Conservation (phyloP, 1,284 basidiomycete genomes). For the Cryptococcus deneoformans region DNA sequence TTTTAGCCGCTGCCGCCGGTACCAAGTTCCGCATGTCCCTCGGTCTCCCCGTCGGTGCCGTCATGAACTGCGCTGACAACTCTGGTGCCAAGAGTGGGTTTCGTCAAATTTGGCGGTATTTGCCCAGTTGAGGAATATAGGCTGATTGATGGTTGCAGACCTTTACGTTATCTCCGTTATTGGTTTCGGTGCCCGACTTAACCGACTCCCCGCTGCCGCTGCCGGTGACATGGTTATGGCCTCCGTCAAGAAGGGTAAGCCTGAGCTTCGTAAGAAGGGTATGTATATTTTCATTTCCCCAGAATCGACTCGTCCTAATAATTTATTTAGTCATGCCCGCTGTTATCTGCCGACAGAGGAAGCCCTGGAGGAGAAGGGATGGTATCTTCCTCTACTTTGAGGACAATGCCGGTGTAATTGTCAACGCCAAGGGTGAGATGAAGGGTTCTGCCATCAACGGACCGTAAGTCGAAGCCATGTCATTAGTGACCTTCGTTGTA, state of each 20-base stretch:
- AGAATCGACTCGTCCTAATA: not conserved
- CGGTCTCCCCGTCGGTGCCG: constrained; percentile 93
- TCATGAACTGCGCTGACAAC: constrained; percentile 99
- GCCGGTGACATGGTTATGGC: constrained; percentile 99
- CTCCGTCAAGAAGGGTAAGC: constrained; percentile 99
- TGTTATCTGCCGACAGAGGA: constrained; percentile 96
- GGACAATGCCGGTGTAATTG: constrained; percentile 95
- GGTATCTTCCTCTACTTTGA: constrained; percentile 99
- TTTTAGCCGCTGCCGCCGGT: constrained; percentile 59
- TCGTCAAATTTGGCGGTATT: not conserved
- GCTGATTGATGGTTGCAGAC: constrained; percentile 23
- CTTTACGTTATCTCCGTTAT: constrained; percentile 53
- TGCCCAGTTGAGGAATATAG: not conserved
- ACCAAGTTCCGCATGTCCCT: constrained; percentile 99
- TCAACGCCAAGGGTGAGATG: constrained; percentile 99
- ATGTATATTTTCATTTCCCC: not conserved
- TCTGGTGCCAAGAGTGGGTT: constrained; percentile 84
- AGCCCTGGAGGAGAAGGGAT: constrained; percentile 96
- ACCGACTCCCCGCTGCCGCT: constrained; percentile 93
- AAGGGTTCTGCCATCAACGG: constrained; percentile 99
- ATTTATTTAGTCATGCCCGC: constrained; percentile 78
- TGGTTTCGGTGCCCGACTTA: constrained; percentile 92
- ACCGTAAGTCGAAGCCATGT: constrained; percentile 53
- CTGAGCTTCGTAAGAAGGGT: constrained; percentile 99
- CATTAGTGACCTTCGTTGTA: not conserved